phyloP scores from a whole-genome alignment of 164 flowering plant genomes.

The Macadamia tetraphylla region DNA sequence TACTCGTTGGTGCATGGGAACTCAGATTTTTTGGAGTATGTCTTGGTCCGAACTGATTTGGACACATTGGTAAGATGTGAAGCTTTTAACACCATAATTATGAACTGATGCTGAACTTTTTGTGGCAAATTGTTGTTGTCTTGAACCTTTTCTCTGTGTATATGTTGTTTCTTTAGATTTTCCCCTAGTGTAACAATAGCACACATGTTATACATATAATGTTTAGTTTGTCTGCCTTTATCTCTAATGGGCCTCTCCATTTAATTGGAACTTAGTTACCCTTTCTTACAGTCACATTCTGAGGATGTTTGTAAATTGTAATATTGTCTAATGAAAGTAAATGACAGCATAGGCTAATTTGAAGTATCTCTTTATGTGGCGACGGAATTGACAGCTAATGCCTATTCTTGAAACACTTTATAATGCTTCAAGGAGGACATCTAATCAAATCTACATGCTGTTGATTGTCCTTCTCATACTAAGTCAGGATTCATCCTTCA shows the following conservation, averaged over 20 bases:
- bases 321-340: background rate
- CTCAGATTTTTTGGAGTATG: conserved; percentile 89
- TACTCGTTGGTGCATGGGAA: conserved; percentile 91
- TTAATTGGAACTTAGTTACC: background rate
- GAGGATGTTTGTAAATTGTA: background rate
- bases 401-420: conserved; percentile 89
- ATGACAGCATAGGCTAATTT: conserved; percentile 5
- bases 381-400: conserved; percentile 59
- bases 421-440: conserved; percentile 76
- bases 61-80: conserved; percentile 86
- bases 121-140: too few relatives aligned
- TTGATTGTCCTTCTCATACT: conserved; percentile 93
- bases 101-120: background rate
- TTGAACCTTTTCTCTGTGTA: too few relatives aligned
- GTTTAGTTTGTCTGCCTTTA: too few relatives aligned
- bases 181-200: too few relatives aligned
- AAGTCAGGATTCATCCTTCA: conserved; percentile 97
- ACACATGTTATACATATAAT: too few relatives aligned
- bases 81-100: background rate
- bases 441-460: conserved; percentile 96
- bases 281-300: background rate
- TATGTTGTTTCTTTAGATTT: too few relatives aligned
- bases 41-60: conserved; percentile 92
- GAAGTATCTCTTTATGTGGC: conserved; percentile 2
- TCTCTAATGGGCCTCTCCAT: too few relatives aligned